A percentile compares a stretch with the other conserved stretches of the same genome.
Evolutionary conservation across 371 early-diverging fungal genomes (phyloP).

Genomic region (Funneliformis caledonium): DNA sequence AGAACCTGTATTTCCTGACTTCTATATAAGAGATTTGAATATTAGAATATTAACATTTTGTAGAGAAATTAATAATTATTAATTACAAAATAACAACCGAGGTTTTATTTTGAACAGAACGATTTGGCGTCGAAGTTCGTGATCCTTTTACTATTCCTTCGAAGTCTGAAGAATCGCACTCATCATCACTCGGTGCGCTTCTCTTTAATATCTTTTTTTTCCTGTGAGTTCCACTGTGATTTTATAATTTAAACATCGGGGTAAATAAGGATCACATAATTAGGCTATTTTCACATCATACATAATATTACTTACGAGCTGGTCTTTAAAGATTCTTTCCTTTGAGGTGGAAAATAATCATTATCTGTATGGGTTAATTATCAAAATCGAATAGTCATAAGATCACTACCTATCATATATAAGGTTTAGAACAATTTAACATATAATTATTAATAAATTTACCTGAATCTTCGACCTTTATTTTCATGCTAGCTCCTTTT

Average conservation of each 20-base stretch:
- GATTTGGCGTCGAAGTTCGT: background rate
- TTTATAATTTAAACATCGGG: background rate
- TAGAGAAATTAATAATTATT: background rate
- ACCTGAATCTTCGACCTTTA: conserved; percentile 23
- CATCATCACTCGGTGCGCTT: conserved; percentile 2
- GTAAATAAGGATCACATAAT: background rate
- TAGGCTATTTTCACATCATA: background rate
- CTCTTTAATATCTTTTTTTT: conserved; percentile 2
- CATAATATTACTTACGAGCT: background rate
- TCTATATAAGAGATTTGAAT: background rate
- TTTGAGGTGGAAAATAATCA: background rate
- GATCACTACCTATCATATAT: background rate
- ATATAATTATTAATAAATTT: background rate
- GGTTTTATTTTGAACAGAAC: background rate
- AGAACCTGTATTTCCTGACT: background rate
- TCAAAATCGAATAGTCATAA: background rate
- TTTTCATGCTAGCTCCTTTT: background rate
- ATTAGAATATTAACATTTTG: background rate
- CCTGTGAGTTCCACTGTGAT: background rate
- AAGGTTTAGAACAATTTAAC: background rate
- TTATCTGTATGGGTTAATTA: background rate
- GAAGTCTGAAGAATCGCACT: conserved; percentile 7
- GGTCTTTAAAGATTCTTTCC: conserved; percentile 15
- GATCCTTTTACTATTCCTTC: background rate
- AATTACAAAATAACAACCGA: background rate